Conservation (phyloP, 176 grass and related monocot genomes). For the Hordeum marinum region DNA sequence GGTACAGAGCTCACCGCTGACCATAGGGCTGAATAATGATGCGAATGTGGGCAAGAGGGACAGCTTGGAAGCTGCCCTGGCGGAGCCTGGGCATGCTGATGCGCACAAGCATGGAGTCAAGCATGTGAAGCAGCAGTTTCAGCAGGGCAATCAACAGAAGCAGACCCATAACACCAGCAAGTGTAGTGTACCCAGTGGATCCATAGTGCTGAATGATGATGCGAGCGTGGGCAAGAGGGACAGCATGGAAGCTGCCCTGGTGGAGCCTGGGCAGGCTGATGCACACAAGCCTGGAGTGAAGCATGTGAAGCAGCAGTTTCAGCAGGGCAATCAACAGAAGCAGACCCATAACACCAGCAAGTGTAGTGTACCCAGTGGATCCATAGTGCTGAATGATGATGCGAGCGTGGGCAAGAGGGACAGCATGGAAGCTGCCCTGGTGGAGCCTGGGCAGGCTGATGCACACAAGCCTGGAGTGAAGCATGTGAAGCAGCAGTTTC, state of each 20-base stretch:
- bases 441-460: neutral
- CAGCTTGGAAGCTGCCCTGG: too few relatives aligned
- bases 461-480: neutral
- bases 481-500: slow-evolving; percentile 25
- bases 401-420: too few relatives aligned
- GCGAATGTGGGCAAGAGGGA: neutral
- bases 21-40: slow-evolving; percentile 30
- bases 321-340: slow-evolving; percentile 47
- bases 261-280: neutral
- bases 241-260: neutral
- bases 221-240: slow-evolving; percentile 4
- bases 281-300: neutral
- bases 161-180: slow-evolving; percentile 15
- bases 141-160: slow-evolving; percentile 46
- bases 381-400: too few relatives aligned
- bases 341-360: slow-evolving; percentile 8
- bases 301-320: slow-evolving; percentile 31
- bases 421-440: too few relatives aligned
- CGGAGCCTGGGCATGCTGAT: too few relatives aligned
- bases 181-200: slow-evolving; percentile 14
- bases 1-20: neutral
- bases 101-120: neutral
- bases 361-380: slow-evolving; percentile 16
- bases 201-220: slow-evolving; percentile 31
- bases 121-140: slow-evolving; percentile 23